Percentiles rank a stretch among this genome's conserved stretches.
phyloP scores from a whole-genome alignment of 2,329 filamentous ascomycete species.

The Akanthomyces muscarius region DNA sequence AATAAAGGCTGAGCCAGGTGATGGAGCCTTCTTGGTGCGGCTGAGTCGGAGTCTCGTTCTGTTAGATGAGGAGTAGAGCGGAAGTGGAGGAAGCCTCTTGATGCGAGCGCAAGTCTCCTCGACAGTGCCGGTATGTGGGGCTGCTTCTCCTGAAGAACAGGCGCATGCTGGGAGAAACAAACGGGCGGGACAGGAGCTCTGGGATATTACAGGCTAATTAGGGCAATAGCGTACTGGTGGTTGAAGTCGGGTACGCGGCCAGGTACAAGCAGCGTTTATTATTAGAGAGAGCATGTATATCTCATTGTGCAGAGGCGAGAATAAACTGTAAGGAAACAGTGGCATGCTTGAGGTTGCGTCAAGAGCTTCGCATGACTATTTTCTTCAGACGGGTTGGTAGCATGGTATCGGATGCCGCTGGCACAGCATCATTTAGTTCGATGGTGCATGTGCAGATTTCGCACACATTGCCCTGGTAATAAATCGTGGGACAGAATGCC shows the following conservation, averaged over 20 bases:
- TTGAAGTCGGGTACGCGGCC: background rate
- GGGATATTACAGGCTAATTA: background rate
- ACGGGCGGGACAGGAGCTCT: background rate
- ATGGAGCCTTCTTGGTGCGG: constrained; percentile 5
- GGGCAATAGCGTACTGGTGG: background rate
- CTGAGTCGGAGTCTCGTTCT: background rate
- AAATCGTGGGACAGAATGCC: background rate
- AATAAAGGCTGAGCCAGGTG: background rate
- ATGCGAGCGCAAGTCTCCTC: background rate
- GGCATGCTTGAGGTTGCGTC: background rate
- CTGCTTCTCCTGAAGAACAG: background rate
- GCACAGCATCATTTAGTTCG: background rate
- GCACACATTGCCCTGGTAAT: background rate
- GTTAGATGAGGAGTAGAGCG: background rate
- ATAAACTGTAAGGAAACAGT: background rate
- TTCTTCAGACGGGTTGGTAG: background rate
- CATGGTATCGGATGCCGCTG: background rate
- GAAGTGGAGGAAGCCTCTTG: background rate
- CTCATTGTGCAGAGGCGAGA: background rate
- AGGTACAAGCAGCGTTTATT: background rate
- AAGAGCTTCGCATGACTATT: background rate
- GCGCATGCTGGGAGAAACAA: background rate
- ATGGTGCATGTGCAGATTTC: background rate
- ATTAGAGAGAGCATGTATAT: background rate
- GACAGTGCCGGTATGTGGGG: background rate